These are phyloP conservation scores for Lasiodiplodia sp. DNA, from an alignment of 2,329 filamentous ascomycete genomes.

Conservation along the genomic window DNA sequence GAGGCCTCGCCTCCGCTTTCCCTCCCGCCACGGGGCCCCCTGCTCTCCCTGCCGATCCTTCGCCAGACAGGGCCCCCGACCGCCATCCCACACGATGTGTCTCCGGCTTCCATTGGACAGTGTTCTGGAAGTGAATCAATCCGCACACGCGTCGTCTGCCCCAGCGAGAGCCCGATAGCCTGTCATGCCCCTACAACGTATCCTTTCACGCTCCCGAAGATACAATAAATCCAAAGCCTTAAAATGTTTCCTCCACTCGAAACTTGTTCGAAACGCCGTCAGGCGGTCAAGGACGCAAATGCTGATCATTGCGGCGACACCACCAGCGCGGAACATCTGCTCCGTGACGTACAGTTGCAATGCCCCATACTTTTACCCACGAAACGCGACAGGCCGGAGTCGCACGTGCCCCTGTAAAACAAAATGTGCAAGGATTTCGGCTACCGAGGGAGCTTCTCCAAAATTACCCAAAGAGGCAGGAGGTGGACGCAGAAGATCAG, in stretches of 20 bases:
- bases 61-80: not conserved
- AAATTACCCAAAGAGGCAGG: not conserved
- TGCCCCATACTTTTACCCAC: not conserved
- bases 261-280: not conserved
- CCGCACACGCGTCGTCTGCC: not conserved
- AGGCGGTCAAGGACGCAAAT: not conserved
- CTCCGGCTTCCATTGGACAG: not conserved
- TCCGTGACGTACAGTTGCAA: not conserved
- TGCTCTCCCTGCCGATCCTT: constrained; percentile 25
- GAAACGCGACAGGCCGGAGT: not conserved
- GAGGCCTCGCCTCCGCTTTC: constrained; percentile 8
- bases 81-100: not conserved
- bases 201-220: not conserved
- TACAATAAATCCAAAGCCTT: not conserved
- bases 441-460: not conserved
- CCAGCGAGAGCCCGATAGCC: not conserved
- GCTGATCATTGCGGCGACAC: not conserved
- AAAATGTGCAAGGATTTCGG: not conserved
- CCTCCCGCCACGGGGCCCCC: constrained; percentile 12
- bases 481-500: not conserved
- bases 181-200: not conserved
- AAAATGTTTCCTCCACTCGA: not conserved
- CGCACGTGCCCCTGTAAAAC: not conserved
- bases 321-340: not conserved
- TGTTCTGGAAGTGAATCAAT: not conserved